phyloP scores from a whole-genome alignment of 495 filamentous ascomycete genomes.

The Penicillium simplicissimum region DNA sequence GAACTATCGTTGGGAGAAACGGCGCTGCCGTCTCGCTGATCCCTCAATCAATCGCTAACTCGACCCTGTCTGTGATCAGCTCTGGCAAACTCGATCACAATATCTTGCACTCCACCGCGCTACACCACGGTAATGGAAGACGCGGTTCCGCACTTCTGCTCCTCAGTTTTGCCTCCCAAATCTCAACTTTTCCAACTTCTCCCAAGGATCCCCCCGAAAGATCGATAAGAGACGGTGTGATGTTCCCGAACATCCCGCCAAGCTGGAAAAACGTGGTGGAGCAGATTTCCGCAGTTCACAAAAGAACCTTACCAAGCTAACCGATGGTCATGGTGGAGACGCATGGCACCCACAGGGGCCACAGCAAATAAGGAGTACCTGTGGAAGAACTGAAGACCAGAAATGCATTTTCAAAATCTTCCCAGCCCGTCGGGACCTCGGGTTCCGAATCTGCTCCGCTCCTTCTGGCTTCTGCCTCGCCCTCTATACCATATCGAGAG shows the following conservation, averaged over 20 bases:
- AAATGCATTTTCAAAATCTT: not conserved
- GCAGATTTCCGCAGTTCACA: not conserved
- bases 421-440: constrained; percentile 9
- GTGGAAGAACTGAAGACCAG: too few relatives aligned
- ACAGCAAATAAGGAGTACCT: constrained; percentile 8
- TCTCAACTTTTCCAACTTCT: not conserved
- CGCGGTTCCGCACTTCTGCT: not conserved
- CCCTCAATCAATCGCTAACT: not conserved
- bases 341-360: not conserved
- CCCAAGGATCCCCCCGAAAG: not conserved
- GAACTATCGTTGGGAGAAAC: constrained; percentile 8
- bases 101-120: not conserved
- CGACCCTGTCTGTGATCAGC: not conserved
- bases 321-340: constrained; percentile 13
- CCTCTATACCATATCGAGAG: constrained; percentile 13
- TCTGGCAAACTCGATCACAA: not conserved
- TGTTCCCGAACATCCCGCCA: not conserved
- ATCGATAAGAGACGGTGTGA: constrained; percentile 12
- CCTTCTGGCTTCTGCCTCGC: not conserved
- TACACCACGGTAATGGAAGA: not conserved
- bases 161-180: not conserved
- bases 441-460: constrained; percentile 15
- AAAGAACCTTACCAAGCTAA: constrained; percentile 8
- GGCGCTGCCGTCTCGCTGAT: not conserved
- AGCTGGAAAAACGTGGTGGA: constrained; percentile 6